Evolutionary conservation across 495 filamentous ascomycete species (phyloP), one percentile per base, ranked within the genome.

Genomic region (Podospora didyma): DNA sequence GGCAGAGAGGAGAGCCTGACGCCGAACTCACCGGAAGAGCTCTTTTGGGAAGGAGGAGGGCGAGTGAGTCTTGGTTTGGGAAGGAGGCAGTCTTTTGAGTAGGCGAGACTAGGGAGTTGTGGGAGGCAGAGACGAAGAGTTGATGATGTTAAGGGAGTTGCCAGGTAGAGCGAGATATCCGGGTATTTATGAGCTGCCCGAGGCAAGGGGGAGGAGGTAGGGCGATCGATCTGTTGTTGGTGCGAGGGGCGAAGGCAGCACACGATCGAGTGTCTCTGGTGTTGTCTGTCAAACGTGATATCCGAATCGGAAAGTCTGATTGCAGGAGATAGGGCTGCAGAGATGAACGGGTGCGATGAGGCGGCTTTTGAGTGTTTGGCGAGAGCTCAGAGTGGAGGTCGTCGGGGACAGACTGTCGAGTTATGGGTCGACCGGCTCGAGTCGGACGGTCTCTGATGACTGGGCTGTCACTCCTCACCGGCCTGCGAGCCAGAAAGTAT

Each of bases 221-320:
- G 10, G 14, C 39, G 39, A 42, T 42, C 39, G 39, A 42, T 42
- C 39, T 16, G 5, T 14, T 42, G 14, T 17, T 42, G 39, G n/a
- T 42, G 39, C 14, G 14, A 42, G n/a, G 39, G 12, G 39, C 19
- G 17, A 49, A 52, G 21, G n/a, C 51, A 23, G 23, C 17, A 51
- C 46, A 45, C 54, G 50, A 46, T 58, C 35, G 47, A 59, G 12
- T 56, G 47, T 56, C 37, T 24, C 24, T 24, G 19, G 42, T 31
- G 20, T 51, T 61, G 65, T 68, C 62, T 69, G 64, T 61, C 59
- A 56, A 61, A 65, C 62, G 60, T 56, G 34, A 56, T 50, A 54
- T 37, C 45, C 57, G 59, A 21, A 34, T 49, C 57, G 66, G 61
- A 54, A 61, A 56, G 49, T 54, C 48, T 62, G 55, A 58, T 59